These are phyloP conservation scores for Eragrostis curvula DNA, from an alignment of 176 grass and related monocot species.

Conservation along the genomic window DNA sequence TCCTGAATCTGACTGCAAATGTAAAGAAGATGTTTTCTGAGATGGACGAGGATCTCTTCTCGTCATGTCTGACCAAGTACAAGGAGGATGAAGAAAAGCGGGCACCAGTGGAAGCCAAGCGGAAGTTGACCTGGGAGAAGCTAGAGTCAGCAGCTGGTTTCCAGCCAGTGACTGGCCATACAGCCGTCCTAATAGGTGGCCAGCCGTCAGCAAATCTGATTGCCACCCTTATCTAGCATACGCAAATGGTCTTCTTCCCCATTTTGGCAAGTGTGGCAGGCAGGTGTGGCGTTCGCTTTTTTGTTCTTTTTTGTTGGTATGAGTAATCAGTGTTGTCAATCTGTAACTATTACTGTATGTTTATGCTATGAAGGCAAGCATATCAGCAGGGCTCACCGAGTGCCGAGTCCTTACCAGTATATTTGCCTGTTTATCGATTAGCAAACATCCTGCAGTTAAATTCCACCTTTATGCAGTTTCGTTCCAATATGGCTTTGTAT, in stretches of 20 bases:
- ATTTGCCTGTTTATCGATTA: conserved; percentile 39
- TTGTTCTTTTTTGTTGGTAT: conserved; percentile 13
- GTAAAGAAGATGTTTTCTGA: conserved; percentile 89
- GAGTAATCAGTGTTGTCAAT: conserved; percentile 44
- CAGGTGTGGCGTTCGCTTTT: conserved; percentile 17
- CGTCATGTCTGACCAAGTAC: conserved; percentile 59
- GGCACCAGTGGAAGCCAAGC: conserved; percentile 48
- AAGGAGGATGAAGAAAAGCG: conserved; percentile 76
- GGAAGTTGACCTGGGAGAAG: conserved; percentile 67
- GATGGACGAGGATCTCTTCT: conserved; percentile 79
- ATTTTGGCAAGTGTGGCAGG: conserved; percentile 29
- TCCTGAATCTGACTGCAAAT: conserved; percentile 79
- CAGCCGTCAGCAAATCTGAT: conserved; percentile 40
- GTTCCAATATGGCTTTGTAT: neutral
- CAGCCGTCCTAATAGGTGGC: conserved; percentile 79
- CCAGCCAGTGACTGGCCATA: conserved; percentile 84
- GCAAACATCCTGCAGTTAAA: conserved; percentile 23
- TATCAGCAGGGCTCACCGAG: conserved; percentile 39
- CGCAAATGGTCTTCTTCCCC: conserved; percentile 27
- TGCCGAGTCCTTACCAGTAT: conserved; percentile 39
- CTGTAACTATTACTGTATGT: conserved; percentile 53
- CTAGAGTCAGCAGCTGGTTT: conserved; percentile 75
- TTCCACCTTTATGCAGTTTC: neutral
- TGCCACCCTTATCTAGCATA: conserved; percentile 41
- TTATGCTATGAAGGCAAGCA: conserved; percentile 48